A percentile compares a stretch with the other conserved stretches of the same genome.
Conservation (phyloP, 352 stramenopile species). For the Pythium rhizo-oryzae region DNA sequence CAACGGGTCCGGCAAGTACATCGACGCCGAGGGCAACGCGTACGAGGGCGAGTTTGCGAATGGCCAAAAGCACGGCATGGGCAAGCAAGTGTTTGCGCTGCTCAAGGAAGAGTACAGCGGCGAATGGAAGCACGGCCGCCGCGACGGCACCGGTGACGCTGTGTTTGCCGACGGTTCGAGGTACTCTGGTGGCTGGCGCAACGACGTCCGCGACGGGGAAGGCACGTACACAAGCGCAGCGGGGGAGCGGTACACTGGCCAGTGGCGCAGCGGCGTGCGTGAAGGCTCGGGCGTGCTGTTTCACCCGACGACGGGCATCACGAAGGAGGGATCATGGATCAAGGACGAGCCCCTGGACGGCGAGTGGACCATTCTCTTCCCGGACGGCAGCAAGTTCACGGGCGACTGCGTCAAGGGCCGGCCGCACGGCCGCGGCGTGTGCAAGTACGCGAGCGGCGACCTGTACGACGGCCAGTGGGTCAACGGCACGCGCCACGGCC, state of each 20-base stretch:
- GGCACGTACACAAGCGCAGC: constrained; percentile 56
- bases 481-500: constrained; percentile 73
- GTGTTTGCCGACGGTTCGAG: constrained; percentile 53
- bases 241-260: constrained; percentile 72
- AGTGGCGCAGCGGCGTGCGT: constrained; percentile 56
- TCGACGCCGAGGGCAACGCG: constrained; percentile 76
- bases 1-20: constrained; percentile 77
- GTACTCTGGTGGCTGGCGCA: constrained; percentile 63
- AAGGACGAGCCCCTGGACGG: constrained; percentile 60
- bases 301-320: constrained; percentile 48
- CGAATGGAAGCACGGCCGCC: constrained; percentile 58
- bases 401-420: constrained; percentile 62
- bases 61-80: constrained; percentile 79
- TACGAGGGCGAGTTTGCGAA: constrained; percentile 83
- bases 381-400: constrained; percentile 76
- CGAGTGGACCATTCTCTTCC: constrained; percentile 80
- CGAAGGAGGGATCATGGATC: constrained; percentile 70
- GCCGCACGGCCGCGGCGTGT: constrained; percentile 68
- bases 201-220: constrained; percentile 62
- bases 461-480: constrained; percentile 86
- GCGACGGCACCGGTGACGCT: constrained; percentile 56
- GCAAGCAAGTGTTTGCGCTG: constrained; percentile 40
- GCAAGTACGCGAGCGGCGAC: constrained; percentile 85
- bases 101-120: constrained; percentile 58
- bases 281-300: constrained; percentile 56